phyloP scores from a whole-genome alignment of 2,329 filamentous ascomycete genomes.

The Fusarium sp. region DNA sequence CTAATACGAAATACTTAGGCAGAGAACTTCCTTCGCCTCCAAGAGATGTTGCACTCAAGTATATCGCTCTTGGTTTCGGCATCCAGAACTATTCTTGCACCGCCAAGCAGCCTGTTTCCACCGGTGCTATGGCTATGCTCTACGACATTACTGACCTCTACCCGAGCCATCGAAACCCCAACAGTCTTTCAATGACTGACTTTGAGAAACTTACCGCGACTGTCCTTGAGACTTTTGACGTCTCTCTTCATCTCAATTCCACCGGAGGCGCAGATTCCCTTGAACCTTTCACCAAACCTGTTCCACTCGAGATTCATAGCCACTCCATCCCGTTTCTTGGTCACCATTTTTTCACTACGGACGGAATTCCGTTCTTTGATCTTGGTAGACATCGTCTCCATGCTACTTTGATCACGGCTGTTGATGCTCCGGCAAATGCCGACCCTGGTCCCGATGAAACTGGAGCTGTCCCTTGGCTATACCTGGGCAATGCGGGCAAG shows the following conservation, averaged over 20 bases:
- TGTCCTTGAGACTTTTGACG: slow-evolving; percentile 57
- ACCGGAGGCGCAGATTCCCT: slow-evolving; percentile 57
- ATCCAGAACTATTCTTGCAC: slow-evolving; percentile 78
- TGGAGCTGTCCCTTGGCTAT: slow-evolving; percentile 69
- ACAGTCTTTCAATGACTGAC: slow-evolving; percentile 54
- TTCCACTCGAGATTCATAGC: slow-evolving; percentile 59
- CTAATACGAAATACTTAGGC: slow-evolving; percentile 48
- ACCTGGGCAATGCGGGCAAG: slow-evolving; percentile 60
- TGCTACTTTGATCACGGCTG: slow-evolving; percentile 63
- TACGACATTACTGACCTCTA: slow-evolving; percentile 70
- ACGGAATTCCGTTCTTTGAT: slow-evolving; percentile 71
- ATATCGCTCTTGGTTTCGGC: slow-evolving; percentile 74
- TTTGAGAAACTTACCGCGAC: slow-evolving; percentile 59
- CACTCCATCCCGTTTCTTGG: slow-evolving; percentile 65
- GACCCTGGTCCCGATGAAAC: slow-evolving; percentile 62
- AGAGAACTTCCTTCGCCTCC: slow-evolving; percentile 60
- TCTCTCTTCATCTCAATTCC: slow-evolving; percentile 64
- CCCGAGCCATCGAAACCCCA: slow-evolving; percentile 56
- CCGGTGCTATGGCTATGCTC: slow-evolving; percentile 73
- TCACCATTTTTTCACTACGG: slow-evolving; percentile 75
- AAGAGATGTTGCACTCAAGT: slow-evolving; percentile 59
- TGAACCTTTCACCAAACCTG: slow-evolving; percentile 55
- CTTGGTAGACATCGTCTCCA: slow-evolving; percentile 61
- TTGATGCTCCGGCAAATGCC: slow-evolving; percentile 66
- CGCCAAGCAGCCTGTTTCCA: slow-evolving; percentile 52